phyloP scores from a whole-genome alignment of 768 basidiomycete species.

The Russula brevipes region DNA sequence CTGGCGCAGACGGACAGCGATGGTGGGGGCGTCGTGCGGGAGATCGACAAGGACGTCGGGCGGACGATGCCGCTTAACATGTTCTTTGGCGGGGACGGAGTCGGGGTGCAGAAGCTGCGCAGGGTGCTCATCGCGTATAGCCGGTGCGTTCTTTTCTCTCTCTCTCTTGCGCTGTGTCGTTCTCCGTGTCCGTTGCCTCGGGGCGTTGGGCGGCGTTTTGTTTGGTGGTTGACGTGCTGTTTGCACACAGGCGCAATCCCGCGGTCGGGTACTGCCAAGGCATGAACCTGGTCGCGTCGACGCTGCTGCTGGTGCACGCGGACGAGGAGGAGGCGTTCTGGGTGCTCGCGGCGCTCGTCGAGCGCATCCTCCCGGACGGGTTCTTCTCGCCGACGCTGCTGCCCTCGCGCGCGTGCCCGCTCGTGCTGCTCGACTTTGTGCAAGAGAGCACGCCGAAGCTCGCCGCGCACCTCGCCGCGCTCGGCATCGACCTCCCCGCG shows the following conservation, averaged over 20 bases:
- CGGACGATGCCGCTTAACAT: conserved; percentile 91
- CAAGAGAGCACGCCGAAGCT: conserved; percentile 72
- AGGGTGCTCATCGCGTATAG: too few species aligned
- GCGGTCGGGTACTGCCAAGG: conserved; percentile 92
- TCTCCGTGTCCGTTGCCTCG: too few species aligned
- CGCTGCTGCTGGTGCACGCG: conserved; percentile 84
- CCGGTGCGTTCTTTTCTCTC: too few species aligned
- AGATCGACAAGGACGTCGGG: conserved; percentile 96
- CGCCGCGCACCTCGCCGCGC: conserved; percentile 63
- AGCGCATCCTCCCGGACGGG: conserved; percentile 81
- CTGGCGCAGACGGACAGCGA: conserved; percentile 20
- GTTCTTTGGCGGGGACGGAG: too few species aligned
- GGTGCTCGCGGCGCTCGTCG: conserved; percentile 85
- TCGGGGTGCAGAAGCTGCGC: too few species aligned
- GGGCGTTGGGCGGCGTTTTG: too few species aligned
- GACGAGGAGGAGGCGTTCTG: conserved; percentile 98
- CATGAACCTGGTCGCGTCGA: conserved; percentile 95
- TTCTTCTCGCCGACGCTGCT: conserved; percentile 92
- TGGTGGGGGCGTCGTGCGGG: conserved; percentile 49
- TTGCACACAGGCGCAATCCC: conserved; percentile 68
- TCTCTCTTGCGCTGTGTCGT: too few species aligned
- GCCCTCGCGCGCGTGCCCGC: conserved; percentile 89
- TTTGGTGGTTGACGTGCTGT: background rate
- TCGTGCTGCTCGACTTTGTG: conserved; percentile 85
- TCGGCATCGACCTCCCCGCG: conserved; percentile 86